Conservation (phyloP, 495 filamentous ascomycete genomes). For the Aspergillus wentii region DNA sequence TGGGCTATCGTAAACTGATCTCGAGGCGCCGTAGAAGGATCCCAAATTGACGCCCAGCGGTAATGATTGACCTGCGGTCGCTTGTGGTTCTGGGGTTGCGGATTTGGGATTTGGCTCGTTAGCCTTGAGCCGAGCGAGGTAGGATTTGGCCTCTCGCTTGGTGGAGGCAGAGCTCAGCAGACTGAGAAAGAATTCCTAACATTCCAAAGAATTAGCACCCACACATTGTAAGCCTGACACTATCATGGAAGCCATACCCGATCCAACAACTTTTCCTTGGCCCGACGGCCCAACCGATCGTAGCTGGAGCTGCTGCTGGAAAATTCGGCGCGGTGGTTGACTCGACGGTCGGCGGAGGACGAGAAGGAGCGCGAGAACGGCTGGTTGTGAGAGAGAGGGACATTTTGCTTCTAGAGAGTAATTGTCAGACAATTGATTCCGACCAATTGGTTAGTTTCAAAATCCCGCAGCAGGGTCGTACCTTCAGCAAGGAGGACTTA, state of each 20-base stretch:
- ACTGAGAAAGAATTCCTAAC: constrained; percentile 75
- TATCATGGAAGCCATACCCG: constrained; percentile 23
- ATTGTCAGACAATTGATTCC: constrained; percentile 6
- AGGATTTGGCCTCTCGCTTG: constrained; percentile 84
- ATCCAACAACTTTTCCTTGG: constrained; percentile 45
- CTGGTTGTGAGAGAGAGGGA: constrained; percentile 1
- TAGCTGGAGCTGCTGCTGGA: constrained; percentile 27
- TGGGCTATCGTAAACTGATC: constrained; percentile 58
- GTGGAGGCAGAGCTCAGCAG: constrained; percentile 80
- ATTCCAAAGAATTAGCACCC: not conserved
- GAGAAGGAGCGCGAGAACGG: constrained; percentile 14
- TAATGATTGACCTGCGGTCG: constrained; percentile 16
- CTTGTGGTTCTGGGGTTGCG: constrained; percentile 13
- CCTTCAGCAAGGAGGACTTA: constrained; percentile 27
- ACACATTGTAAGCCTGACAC: not conserved
- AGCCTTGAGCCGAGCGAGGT: constrained; percentile 72
- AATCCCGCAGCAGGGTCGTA: constrained; percentile 3
- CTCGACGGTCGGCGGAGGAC: constrained; percentile 14
- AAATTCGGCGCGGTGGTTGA: constrained; percentile 31
- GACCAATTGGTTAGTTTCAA: not conserved
- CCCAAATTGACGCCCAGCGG: constrained; percentile 55
- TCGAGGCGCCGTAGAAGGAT: constrained; percentile 53
- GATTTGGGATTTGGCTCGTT: constrained; percentile 19
- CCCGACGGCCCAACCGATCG: constrained; percentile 37
- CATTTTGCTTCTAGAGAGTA: constrained; percentile 14